Evolutionary conservation across 2,329 filamentous ascomycete genomes (phyloP).

Genomic region (Huntiella savannae): DNA sequence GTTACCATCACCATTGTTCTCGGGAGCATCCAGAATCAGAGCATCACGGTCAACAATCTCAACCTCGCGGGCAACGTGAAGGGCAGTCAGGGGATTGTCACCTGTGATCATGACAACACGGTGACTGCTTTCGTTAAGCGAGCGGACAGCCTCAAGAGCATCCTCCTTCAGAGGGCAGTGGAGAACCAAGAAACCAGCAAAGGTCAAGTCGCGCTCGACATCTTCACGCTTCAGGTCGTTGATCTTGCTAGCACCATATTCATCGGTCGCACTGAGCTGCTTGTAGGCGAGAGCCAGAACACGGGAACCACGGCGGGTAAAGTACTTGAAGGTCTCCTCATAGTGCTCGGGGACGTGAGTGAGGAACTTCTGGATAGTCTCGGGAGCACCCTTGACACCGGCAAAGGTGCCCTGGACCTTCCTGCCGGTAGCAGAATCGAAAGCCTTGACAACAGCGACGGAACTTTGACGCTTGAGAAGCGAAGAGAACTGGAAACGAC

Average conservation of each 20-base stretch:
- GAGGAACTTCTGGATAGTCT: conserved; percentile 91
- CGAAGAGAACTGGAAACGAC: conserved; percentile 96
- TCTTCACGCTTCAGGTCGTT: conserved; percentile 90
- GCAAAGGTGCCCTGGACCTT: conserved; percentile 76
- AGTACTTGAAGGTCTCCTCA: conserved; percentile 96
- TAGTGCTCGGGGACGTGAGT: conserved; percentile 67
- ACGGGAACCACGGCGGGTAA: conserved; percentile 85
- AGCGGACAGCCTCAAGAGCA: conserved; percentile 78
- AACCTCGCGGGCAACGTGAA: conserved; percentile 85
- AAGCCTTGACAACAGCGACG: conserved; percentile 61
- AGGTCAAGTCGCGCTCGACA: conserved; percentile 65
- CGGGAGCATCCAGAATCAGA: conserved; percentile 84
- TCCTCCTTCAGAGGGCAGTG: conserved; percentile 95
- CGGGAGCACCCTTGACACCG: conserved; percentile 88
- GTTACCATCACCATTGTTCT: conserved; percentile 64
- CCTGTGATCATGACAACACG: conserved; percentile 98
- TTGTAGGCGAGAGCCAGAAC: conserved; percentile 90
- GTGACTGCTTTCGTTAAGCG: conserved; percentile 98
- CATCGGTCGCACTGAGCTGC: conserved; percentile 62
- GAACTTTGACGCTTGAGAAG: conserved; percentile 91
- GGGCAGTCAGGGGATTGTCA: conserved; percentile 89
- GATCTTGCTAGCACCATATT: conserved; percentile 67
- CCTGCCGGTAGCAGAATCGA: conserved; percentile 52
- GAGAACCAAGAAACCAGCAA: conserved; percentile 88
- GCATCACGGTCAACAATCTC: conserved; percentile 95